Base-by-base conservation (phyloP, 2,329 filamentous ascomycete species). In the Ophiostoma ulmi region DNA sequence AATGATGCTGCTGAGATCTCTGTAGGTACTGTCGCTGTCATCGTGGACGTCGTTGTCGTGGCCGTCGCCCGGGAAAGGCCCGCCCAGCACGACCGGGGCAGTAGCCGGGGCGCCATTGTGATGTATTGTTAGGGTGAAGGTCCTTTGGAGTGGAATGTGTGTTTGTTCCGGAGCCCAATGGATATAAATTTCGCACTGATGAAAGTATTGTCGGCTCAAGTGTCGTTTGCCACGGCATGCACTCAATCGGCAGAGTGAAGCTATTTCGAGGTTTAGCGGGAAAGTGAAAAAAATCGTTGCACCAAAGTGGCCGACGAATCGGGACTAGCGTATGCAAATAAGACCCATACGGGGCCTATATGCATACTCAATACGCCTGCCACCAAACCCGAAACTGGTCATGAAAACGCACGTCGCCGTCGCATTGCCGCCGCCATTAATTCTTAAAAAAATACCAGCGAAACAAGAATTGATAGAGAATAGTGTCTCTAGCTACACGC, bases 101-200 rank as follows among this genome's bases (percentile, higher is more conserved):
- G 76, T 74, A 79, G 75, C 75, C 77, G 75, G 71, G 78, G 78
- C 68, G 77, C 77, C 78, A 79, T 79, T 70, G 72, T 70, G 67
- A 22, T 61, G 48, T 58, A 63, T 68, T 65, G 22, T 31, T 31
- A 31, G 17, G 22, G 44, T 8, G 17, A 39, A 36, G 52, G 35
- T 39, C 17, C 6, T 17, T 13, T 13, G 35, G 61, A 22, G 35
- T 17, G 3, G 14, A 22, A 35, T 17, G 7, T 5, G 17, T 64
- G 22, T 7, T 17, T 22, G 6, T 3, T 35, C 11, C 11, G 22
- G 22, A 35, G 13, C 8, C 35, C 5, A 17, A 20, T 63, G 5
- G 26, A 48, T 11, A 11, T 36, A 26, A 26, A 31, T 35, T 63
- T 63, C 5, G 26, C 22, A 44, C 63, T 61, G 48, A 68, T 63